Base-by-base conservation (phyloP, 2,329 filamentous ascomycete genomes). In the Claviceps pazoutovae region DNA sequence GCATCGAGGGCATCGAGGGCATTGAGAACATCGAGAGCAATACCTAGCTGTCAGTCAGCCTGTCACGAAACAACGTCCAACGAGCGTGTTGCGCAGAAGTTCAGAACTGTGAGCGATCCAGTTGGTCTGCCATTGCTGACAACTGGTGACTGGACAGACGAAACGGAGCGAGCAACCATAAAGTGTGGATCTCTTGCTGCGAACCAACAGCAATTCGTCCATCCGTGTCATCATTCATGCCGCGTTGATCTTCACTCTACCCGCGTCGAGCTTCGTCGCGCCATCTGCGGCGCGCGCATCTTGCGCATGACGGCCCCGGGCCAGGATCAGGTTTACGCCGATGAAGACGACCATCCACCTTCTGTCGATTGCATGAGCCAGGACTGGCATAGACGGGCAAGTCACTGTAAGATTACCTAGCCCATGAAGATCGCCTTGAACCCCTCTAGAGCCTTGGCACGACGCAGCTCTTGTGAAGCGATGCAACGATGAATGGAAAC, bases 141-240 rank as follows among this genome's bases (percentile, higher is more conserved):
- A 19, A 26, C 23, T 26, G 23, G 23, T 26, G 23, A 26, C 23
- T 7, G 21, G 21, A 44, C 30, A 4, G 30, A 34, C 30, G 30
- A 7, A 44, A 26, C 19, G 43, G 43, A 30, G 43, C 4, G 9
- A 44, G 19, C 19, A 13, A n/a, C 38, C 38, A 34, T 34, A 34
- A 34, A 34, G 30, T 34, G 30, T 34, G 30, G 30, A 34, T 34
- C 30, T 34, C 30, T 11, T 34, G 30, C 30, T 34, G 30, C 37
- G 47, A 23, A n/a, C 47, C 47, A 48, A 34, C 37, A 30, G 47
- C n/a, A 41, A 48, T 48, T 48, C 23, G 9, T 30, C 47, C 47
- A 41, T 42, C 16, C 13, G 34, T 38, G 17, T 17, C 30, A 36
- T 37, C 9, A n/a, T 6, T 19, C 17, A 42, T 42, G 41, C 41